These are phyloP conservation scores for Platanthera guangdongensis DNA, from an alignment of 106 monocot species.

Conservation along the genomic window DNA sequence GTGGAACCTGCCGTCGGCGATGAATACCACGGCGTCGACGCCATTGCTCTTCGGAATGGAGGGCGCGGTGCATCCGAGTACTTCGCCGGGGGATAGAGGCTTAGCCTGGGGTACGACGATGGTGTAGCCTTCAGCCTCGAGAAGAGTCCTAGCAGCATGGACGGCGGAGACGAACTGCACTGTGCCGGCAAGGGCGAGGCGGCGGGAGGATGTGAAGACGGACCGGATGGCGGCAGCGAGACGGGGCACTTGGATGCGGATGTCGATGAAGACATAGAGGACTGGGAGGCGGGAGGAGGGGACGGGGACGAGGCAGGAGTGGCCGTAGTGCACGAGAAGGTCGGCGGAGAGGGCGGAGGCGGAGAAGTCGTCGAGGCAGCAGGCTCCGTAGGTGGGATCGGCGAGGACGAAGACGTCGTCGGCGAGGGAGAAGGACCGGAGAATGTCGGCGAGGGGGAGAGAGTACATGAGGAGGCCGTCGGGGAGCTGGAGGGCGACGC, in stretches of 20 bases:
- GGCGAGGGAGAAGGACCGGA: constrained; percentile 38
- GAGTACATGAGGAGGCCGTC: constrained; percentile 96
- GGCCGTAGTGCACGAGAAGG: constrained; percentile 91
- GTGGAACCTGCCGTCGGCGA: constrained; percentile 92
- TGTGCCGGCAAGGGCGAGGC: constrained; percentile 73
- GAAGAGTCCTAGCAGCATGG: constrained; percentile 38
- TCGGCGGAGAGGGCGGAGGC: constrained; percentile 60
- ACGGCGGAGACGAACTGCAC: constrained; percentile 83
- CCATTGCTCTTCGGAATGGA: constrained; percentile 30
- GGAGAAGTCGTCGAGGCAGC: constrained; percentile 81
- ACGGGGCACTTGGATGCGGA: constrained; percentile 43
- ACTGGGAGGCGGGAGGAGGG: constrained; percentile 45
- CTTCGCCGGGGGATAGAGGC: constrained; percentile 87
- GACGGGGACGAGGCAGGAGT: constrained; percentile 94
- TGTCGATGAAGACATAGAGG: constrained; percentile 91
- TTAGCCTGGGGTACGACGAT: constrained; percentile 72
- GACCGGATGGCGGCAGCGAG: constrained; percentile 36
- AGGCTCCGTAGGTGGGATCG: constrained; percentile 95
- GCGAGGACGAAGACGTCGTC: constrained; percentile 68
- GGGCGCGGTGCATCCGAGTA: constrained; percentile 89
- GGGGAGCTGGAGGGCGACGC: constrained; percentile 81
- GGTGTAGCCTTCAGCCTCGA: constrained; percentile 31
- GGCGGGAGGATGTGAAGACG: constrained; percentile 17
- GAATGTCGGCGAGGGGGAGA: constrained; percentile 76
- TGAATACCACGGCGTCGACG: constrained; percentile 57